Conservation (phyloP, 441 rosid species). For the Gossypium schwendimanii region DNA sequence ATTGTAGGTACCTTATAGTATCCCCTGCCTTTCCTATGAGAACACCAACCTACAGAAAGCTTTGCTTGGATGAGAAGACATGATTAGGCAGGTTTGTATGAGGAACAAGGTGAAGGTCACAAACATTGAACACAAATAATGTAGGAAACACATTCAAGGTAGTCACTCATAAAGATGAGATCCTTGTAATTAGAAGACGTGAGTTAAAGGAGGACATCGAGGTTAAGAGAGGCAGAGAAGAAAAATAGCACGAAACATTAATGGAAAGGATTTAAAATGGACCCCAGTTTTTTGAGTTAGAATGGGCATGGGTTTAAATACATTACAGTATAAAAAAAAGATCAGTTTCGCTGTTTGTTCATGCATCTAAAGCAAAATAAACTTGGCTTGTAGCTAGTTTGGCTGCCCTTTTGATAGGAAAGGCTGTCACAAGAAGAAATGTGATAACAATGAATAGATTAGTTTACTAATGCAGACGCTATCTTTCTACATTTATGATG, state of each 20-base stretch:
- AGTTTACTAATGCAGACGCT: background rate
- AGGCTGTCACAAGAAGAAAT: background rate
- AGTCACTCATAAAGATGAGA: background rate
- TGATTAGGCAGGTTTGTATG: background rate
- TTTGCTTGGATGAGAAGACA: background rate
- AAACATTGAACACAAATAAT: background rate
- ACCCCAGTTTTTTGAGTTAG: background rate
- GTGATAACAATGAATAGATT: background rate
- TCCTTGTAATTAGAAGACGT: background rate
- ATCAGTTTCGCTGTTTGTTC: background rate
- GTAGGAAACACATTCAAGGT: background rate
- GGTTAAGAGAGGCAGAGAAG: background rate
- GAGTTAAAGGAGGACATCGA: background rate
- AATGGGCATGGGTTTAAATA: background rate
- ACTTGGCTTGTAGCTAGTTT: background rate
- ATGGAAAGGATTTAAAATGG: background rate
- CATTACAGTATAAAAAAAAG: background rate
- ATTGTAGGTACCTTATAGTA: slow-evolving; percentile 64
- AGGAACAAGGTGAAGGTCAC: background rate
- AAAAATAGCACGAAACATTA: background rate
- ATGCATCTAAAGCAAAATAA: background rate
- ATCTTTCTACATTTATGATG: background rate
- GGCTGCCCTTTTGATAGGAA: background rate
- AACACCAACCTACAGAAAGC: slow-evolving; percentile 60
- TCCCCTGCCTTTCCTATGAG: slow-evolving; percentile 92